Base-by-base conservation (phyloP, 2,329 filamentous ascomycete species). In the Exophiala sp. region DNA sequence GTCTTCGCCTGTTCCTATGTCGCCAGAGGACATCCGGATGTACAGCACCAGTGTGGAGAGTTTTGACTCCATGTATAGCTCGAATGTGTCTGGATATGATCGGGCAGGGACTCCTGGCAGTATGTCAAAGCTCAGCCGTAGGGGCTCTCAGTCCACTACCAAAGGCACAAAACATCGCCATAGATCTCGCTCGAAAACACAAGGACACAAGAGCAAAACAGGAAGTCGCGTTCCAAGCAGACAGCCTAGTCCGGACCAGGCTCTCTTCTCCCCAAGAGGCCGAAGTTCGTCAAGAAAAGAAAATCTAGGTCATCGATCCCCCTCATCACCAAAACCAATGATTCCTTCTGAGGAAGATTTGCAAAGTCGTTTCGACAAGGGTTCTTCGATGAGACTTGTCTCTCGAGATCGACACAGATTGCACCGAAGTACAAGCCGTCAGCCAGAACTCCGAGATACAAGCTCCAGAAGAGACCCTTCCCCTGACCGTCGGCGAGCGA, bases 1-100 rank as follows among this genome's bases (percentile, higher is more conserved):
- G 1, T 95, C 90, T 1, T 96, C 92, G 0, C 92, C 92, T 0
- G 81, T 96, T 1, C 90, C 91, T 2, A 96, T 96, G 91, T 95
- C 91, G 2, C 91, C 91, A 0, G 89, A 96, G 63, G 91, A 96
- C 64, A 68, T 89, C 55, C 65, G 72, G 46, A 66, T 68, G 41
- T 76, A 75, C 56, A 71, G 73, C 44, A 70, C 68, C 4, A 75
- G 72, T 55, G 68, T 73, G 6, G 78, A 78, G 9, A 73, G 69
- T 18, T 74, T 73, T 32, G 72, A 78, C 18, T 75, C 78, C 33
- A 76, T 75, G 58, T 77, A 78, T 62, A 73, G 66, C 58, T 75
- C 59, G 43, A 68, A 62, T 65, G 20, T 57, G 10, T 60, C 65
- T 54, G 64, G 70, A 52, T 44, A 69, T 57, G 57, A 71, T 56